Percentiles rank a stretch among this genome's conserved stretches.
phyloP scores from a whole-genome alignment of 805 yeast species.

The Saccharomycopsis babjevae region DNA sequence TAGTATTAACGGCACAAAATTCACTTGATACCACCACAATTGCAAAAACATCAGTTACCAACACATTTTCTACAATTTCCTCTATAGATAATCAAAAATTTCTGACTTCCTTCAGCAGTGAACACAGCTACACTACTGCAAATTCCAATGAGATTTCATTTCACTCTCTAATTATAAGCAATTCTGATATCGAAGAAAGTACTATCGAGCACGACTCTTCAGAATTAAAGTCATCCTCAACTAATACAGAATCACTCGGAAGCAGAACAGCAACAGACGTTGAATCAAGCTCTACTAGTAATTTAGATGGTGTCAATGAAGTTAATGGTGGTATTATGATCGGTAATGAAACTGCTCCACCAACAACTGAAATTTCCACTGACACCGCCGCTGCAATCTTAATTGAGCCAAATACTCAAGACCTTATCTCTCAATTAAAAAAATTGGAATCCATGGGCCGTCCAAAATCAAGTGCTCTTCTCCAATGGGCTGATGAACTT shows the following conservation, averaged over 20 bases:
- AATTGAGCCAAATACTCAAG: neutral
- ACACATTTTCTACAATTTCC: neutral
- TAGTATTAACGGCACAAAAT: neutral
- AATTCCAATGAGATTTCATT: neutral
- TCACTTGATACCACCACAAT: neutral
- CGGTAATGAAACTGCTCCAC: neutral
- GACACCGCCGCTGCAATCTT: neutral
- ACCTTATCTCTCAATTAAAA: neutral
- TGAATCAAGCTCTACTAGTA: neutral
- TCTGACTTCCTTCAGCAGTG: too few species aligned
- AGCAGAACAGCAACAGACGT: neutral
- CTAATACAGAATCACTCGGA: neutral
- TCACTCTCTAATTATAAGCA: neutral
- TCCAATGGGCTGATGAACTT: neutral
- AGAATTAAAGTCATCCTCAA: neutral
- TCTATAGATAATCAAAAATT: neutral
- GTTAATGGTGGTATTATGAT: neutral
- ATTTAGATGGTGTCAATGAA: neutral
- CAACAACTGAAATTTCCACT: neutral
- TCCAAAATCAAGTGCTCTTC: neutral
- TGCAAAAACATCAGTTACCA: neutral
- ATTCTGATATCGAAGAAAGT: neutral
- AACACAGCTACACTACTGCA: neutral
- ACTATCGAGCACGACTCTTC: neutral
- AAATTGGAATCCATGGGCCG: neutral